These are phyloP conservation scores for Chytriomyces sp. DNA, from an alignment of 192 early-diverging fungal genomes.

Conservation along the genomic window DNA sequence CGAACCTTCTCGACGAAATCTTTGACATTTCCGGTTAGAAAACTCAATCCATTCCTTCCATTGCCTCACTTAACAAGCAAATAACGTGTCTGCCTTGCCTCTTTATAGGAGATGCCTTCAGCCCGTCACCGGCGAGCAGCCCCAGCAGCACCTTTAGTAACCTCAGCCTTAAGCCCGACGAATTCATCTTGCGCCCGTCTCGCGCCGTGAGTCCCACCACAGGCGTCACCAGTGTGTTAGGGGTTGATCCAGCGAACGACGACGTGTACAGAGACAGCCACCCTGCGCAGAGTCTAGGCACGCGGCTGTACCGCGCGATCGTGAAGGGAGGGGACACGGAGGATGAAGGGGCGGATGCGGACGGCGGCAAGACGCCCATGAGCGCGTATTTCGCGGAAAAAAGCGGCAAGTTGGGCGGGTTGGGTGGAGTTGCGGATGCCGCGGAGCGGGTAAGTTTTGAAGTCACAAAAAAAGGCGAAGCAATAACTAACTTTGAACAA, in stretches of 20 bases:
- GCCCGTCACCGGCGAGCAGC: not conserved
- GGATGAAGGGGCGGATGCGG: not conserved
- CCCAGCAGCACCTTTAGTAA: not conserved
- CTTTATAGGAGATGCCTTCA: constrained; percentile 11
- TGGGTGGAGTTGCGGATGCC: constrained; percentile 7
- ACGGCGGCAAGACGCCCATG: constrained; percentile 18
- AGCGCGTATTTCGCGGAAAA: constrained; percentile 25
- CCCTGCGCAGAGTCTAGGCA: constrained; percentile 2
- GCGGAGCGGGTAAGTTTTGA: constrained; percentile 6
- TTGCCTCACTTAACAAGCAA: not conserved
- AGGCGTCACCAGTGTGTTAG: not conserved
- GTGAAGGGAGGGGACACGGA: not conserved
- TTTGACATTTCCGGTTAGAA: constrained; percentile 18
- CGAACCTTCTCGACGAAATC: constrained; percentile 9
- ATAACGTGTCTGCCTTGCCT: not conserved
- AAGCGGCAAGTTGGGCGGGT: constrained; percentile 13
- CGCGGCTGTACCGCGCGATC: not conserved
- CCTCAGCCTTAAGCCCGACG: constrained; percentile 15
- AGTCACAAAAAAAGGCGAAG: not conserved
- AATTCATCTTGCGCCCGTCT: not conserved
- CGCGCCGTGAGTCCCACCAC: not conserved
- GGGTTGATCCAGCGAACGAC: not conserved
- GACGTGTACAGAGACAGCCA: constrained; percentile 3
- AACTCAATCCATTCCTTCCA: not conserved
- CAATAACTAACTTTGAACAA: not conserved